Conservation (phyloP, 768 basidiomycete species). For the Agaricus blazei region DNA sequence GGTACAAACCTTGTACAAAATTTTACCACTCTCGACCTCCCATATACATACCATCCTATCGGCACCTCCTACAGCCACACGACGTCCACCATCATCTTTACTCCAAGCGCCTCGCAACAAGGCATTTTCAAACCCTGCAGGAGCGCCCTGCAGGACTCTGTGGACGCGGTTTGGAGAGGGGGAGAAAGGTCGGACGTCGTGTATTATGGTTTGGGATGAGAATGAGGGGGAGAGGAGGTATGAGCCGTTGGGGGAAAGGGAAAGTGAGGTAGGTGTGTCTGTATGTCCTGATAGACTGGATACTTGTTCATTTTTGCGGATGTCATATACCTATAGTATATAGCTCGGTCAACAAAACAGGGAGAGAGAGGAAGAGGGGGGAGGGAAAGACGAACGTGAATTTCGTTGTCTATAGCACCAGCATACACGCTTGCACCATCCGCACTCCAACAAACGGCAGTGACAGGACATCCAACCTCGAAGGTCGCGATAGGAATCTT, state of each 20-base stretch:
- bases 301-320: slow-evolving; percentile 79
- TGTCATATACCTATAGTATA: slow-evolving; percentile 71
- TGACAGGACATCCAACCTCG: slow-evolving; percentile 86
- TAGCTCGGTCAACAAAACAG: not conserved
- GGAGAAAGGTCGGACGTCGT: slow-evolving; percentile 93
- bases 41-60: slow-evolving; percentile 84
- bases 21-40: slow-evolving; percentile 75
- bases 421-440: slow-evolving; percentile 88
- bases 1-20: slow-evolving; percentile 67
- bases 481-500: slow-evolving; percentile 78
- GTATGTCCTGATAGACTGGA: slow-evolving; percentile 80
- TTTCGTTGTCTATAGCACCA: slow-evolving; percentile 93
- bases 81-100: slow-evolving; percentile 72
- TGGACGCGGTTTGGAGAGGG: slow-evolving; percentile 79
- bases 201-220: slow-evolving; percentile 85
- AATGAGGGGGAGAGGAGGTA: slow-evolving; percentile 92
- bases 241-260: slow-evolving; percentile 83
- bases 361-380: not conserved
- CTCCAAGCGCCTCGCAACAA: slow-evolving; percentile 87
- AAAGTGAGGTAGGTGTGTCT: slow-evolving; percentile 92
- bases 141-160: slow-evolving; percentile 74
- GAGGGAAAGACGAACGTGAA: slow-evolving; percentile 63
- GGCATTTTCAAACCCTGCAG: slow-evolving; percentile 91
- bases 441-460: slow-evolving; percentile 86
- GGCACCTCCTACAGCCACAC: slow-evolving; percentile 86